Conservation (phyloP, 805 yeast genomes). For the Clavispora santaluciae region DNA sequence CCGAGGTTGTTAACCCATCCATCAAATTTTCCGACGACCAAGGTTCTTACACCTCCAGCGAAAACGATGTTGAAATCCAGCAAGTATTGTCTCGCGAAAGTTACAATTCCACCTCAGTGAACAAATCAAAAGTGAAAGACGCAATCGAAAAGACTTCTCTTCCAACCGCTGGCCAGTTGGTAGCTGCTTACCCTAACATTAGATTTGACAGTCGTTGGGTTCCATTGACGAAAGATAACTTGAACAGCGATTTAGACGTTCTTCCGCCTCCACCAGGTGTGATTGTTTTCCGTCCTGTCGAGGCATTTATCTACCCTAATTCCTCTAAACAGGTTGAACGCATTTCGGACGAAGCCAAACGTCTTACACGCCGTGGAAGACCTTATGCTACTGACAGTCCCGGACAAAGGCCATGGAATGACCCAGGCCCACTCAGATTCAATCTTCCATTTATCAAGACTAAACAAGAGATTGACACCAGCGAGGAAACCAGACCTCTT, state of each 20-base stretch:
- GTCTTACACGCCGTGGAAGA: conserved; percentile 57
- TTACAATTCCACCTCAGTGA: conserved; percentile 20
- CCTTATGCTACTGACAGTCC: conserved; percentile 28
- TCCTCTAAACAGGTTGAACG: conserved; percentile 67
- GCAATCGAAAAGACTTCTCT: conserved; percentile 9
- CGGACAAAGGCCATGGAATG: conserved; percentile 88
- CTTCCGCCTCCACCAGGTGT: conserved; percentile 89
- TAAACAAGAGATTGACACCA: conserved; percentile 12
- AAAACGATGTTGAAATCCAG: conserved; percentile 35
- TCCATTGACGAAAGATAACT: conserved; percentile 46
- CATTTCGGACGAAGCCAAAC: conserved; percentile 62
- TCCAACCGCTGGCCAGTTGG: conserved; percentile 21
- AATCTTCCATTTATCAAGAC: conserved; percentile 27
- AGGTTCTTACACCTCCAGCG: conserved; percentile 13
- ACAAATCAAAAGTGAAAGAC: conserved; percentile 17
- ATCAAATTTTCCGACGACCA: conserved; percentile 27
- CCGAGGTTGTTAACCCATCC: conserved; percentile 64
- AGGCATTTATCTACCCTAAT: conserved; percentile 79
- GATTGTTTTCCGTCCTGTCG: conserved; percentile 76
- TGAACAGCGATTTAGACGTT: conserved; percentile 56
- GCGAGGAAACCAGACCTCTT: conserved; percentile 52
- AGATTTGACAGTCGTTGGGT: conserved; percentile 64
- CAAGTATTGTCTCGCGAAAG: conserved; percentile 34
- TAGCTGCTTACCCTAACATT: conserved; percentile 28
- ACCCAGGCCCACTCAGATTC: conserved; percentile 61